Conservation (phyloP, 2,329 filamentous ascomycete species). For the Penicillium brasilianum region DNA sequence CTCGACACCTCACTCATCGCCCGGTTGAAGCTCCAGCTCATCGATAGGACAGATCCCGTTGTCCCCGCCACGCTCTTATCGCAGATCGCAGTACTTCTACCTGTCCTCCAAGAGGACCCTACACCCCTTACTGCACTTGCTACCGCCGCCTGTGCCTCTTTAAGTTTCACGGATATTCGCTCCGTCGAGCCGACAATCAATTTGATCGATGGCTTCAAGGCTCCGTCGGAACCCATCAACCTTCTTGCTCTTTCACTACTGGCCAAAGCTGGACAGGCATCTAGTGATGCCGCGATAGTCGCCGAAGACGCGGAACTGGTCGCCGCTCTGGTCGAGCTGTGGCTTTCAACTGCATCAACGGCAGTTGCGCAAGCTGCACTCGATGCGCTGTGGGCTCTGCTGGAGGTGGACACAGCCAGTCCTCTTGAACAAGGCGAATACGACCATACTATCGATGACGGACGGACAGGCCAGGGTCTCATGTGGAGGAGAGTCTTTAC, state of each 20-base stretch:
- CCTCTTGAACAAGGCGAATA: slow-evolving; percentile 35
- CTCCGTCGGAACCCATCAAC: slow-evolving; percentile 60
- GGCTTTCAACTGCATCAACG: slow-evolving; percentile 62
- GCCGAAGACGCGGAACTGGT: slow-evolving; percentile 62
- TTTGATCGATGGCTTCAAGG: slow-evolving; percentile 60
- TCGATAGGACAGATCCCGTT: slow-evolving; percentile 40
- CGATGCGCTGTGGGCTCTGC: slow-evolving; percentile 57
- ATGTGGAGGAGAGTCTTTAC: slow-evolving; percentile 68
- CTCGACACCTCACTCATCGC: slow-evolving; percentile 58
- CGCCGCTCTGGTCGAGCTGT: slow-evolving; percentile 60
- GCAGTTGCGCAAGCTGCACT: slow-evolving; percentile 61
- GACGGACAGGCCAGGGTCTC: slow-evolving; percentile 53
- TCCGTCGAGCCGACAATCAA: slow-evolving; percentile 56
- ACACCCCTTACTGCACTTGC: slow-evolving; percentile 60
- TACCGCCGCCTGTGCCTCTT: slow-evolving; percentile 55
- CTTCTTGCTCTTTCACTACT: slow-evolving; percentile 61
- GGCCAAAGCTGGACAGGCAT: slow-evolving; percentile 58
- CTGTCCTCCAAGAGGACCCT: slow-evolving; percentile 62
- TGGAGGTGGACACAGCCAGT: slow-evolving; percentile 55
- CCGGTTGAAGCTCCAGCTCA: slow-evolving; percentile 54
- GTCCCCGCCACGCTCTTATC: slow-evolving; percentile 48
- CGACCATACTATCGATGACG: slow-evolving; percentile 26
- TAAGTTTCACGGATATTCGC: slow-evolving; percentile 56
- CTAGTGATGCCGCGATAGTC: slow-evolving; percentile 62
- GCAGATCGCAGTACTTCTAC: slow-evolving; percentile 57